Base-by-base conservation (phyloP, 1,284 basidiomycete species). In the Gyrodon tennesseensis region DNA sequence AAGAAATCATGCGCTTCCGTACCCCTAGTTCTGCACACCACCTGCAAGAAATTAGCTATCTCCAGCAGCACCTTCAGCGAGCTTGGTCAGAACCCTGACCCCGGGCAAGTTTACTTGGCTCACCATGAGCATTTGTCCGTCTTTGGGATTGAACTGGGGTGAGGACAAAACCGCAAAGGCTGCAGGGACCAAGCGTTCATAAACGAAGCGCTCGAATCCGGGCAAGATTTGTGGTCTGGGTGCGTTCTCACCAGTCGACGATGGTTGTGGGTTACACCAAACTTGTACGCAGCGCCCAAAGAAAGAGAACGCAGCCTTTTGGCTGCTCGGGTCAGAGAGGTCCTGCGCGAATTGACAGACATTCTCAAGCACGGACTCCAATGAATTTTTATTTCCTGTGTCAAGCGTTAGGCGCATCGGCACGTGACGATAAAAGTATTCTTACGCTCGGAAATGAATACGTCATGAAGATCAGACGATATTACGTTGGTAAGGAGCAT, bases 131-230 rank as follows among this genome's bases (percentile, higher is more conserved):
- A 89, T 87, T 71, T 95, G 93, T 9, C 93, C 94, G 72, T 96
- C 94, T 72, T 91, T 91, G 69, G 92, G 82, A 73, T 96, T 96
- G 75, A 98, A 95, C 51, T 87, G 84, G 0, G 90, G 85, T 29
- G 85, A 82, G 18, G 91, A 88, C 0, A 95, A 88, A 8, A 98
- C 87, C 29, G 88, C 83, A 76, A 99, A 98, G 41, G 90, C 89
- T 3, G 89, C 80, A 7, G 93, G 93, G 58, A 98, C 81, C 51
- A 98, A 80, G 15, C 89, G 86, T 69, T 96, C 91, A 76, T 99
- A 99, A 58, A 98, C 84, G 75, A 97, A 97, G 19, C 86, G 84
- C 71, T 98, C 94, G 74, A 98, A 99, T 2, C 96, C 96, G 19
- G 94, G 93, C 37, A 99, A 77, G 23, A 84, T 80, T 64, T 84